A percentile compares a stretch with the other conserved stretches of the same genome.
These are phyloP conservation scores for Sequoia sempervirens DNA, from an alignment of 75 land plant genomes.

Conservation along the genomic window DNA sequence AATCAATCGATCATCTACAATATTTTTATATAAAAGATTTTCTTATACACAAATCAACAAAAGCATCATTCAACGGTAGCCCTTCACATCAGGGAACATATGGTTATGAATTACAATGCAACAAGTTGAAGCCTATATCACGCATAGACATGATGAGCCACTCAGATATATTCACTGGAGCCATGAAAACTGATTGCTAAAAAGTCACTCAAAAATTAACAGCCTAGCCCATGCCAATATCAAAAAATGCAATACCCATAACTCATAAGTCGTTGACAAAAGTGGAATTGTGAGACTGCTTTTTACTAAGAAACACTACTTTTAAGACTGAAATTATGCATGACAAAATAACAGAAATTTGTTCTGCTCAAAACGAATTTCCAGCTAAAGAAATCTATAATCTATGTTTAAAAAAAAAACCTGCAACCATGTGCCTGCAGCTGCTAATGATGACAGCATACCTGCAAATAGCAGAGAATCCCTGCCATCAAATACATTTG, in stretches of 20 bases:
- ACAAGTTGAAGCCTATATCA: not conserved
- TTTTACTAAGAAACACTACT: not conserved
- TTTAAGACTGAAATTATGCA: not conserved
- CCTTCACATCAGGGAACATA: too few species aligned
- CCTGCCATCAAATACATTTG: slow-evolving; percentile 74
- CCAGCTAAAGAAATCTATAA: not conserved
- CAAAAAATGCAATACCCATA: not conserved
- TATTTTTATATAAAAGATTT: too few species aligned
- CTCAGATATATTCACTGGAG: not conserved
- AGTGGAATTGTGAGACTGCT: not conserved
- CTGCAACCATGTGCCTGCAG: slow-evolving; percentile 98
- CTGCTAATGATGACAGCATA: slow-evolving; percentile 81
- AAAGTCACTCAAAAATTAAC: not conserved
- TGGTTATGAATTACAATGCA: not conserved
- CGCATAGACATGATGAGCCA: not conserved
- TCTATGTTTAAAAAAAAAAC: slow-evolving; percentile 19
- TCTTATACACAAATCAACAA: too few species aligned
- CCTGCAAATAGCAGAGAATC: slow-evolving; percentile 81
- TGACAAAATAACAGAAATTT: not conserved
- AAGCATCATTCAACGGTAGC: too few species aligned
- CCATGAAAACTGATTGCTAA: not conserved
- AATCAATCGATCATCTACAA: too few species aligned
- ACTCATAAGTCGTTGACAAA: not conserved
- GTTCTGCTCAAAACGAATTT: not conserved
- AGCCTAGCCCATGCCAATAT: not conserved